These are phyloP conservation scores for Lactarius sp. DNA, from an alignment of 768 basidiomycete genomes.

Conservation along the genomic window DNA sequence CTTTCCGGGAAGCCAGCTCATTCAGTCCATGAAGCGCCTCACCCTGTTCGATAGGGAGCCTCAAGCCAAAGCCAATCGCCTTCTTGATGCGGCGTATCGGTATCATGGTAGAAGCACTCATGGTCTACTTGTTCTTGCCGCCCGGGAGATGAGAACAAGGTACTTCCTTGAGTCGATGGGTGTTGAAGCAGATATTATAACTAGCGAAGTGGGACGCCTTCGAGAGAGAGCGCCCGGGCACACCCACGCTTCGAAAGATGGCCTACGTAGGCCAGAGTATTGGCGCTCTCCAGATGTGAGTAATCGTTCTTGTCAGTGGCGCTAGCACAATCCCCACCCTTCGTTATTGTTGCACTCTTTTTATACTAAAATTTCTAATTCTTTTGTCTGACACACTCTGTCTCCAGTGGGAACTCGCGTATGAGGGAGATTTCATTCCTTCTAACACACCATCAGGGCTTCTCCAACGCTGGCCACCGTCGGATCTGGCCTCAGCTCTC, in stretches of 20 bases:
- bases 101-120: slow-evolving; percentile 24
- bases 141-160: slow-evolving; percentile 8
- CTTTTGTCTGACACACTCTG: background rate
- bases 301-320: background rate
- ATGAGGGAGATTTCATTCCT: slow-evolving; percentile 41
- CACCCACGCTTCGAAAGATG: background rate
- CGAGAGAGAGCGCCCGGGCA: background rate
- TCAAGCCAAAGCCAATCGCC: slow-evolving; percentile 18
- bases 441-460: slow-evolving; percentile 33
- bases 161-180: slow-evolving; percentile 14
- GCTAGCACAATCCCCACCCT: background rate
- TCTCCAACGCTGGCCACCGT: slow-evolving; percentile 53
- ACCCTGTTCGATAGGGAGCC: slow-evolving; percentile 15
- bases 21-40: slow-evolving; percentile 18
- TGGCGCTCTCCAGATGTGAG: slow-evolving; percentile 25
- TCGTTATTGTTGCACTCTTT: background rate
- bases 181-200: background rate
- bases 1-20: background rate
- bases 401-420: slow-evolving; percentile 53
- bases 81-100: slow-evolving; percentile 16
- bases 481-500: slow-evolving; percentile 52
- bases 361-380: no score
- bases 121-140: slow-evolving; percentile 12
- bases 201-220: background rate
- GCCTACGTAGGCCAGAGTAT: slow-evolving; percentile 17